phyloP scores from a whole-genome alignment of 345 rosid genomes.

The Trapa bicornis region DNA sequence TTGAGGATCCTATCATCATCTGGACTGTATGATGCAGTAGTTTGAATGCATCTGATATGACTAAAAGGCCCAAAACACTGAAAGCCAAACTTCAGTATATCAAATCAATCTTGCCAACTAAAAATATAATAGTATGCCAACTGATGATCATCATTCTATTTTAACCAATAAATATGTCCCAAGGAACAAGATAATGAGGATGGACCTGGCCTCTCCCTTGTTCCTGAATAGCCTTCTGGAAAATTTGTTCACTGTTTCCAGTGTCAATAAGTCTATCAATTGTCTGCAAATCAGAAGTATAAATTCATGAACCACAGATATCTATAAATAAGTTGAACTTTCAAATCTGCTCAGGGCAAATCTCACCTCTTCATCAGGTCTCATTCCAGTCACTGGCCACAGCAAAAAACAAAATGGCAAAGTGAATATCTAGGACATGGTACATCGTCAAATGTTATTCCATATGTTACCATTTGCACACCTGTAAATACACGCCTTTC shows the following conservation, averaged over 20 bases:
- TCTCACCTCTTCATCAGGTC: slow-evolving; percentile 88
- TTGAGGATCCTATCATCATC: neutral
- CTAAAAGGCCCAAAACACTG: neutral
- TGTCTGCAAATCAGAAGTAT: slow-evolving; percentile 33
- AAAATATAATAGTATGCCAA: neutral
- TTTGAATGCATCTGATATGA: neutral
- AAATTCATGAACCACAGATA: slow-evolving; percentile 1
- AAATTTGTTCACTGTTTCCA: slow-evolving; percentile 86
- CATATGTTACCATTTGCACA: slow-evolving; percentile 11
- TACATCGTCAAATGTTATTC: slow-evolving; percentile 6
- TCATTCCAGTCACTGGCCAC: slow-evolving; percentile 60
- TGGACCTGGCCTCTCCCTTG: slow-evolving; percentile 90
- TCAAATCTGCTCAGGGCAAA: neutral
- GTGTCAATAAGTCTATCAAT: slow-evolving; percentile 81
- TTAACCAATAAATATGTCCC: neutral
- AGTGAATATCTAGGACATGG: slow-evolving; percentile 10
- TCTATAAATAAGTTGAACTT: neutral
- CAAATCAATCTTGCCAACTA: too few species aligned
- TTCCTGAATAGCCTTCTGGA: slow-evolving; percentile 78
- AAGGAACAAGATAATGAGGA: slow-evolving; percentile 10
- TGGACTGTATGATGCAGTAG: neutral
- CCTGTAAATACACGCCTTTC: slow-evolving; percentile 98
- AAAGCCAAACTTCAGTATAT: neutral
- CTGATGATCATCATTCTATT: neutral
- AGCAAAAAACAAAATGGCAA: slow-evolving; percentile 12